These are phyloP conservation scores for Jaltomata sinuosa DNA, from an alignment of 257 asterid genomes.

Conservation along the genomic window DNA sequence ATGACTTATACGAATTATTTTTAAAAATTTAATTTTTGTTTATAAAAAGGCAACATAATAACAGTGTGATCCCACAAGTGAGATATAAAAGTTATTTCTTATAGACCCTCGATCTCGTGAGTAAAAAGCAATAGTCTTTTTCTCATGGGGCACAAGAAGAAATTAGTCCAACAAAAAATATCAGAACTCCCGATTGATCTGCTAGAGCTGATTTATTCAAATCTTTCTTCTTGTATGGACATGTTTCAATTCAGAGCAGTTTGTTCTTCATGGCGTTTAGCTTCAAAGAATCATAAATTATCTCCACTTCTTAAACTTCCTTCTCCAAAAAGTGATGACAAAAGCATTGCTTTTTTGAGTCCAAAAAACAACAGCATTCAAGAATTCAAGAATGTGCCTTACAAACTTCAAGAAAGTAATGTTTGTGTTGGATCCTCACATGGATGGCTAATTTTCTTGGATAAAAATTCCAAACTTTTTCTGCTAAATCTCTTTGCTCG, in stretches of 20 bases:
- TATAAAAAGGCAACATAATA: too few relatives aligned
- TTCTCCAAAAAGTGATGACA: not conserved
- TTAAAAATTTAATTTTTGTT: too few relatives aligned
- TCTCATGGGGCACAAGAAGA: not conserved
- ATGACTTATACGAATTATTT: too few relatives aligned
- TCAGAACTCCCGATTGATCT: not conserved
- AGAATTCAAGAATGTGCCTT: not conserved
- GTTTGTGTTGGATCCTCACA: slow-evolving; percentile 5
- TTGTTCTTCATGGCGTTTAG: not conserved
- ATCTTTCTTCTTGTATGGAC: not conserved
- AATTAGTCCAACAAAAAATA: not conserved
- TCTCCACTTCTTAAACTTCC: not conserved
- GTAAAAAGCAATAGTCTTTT: too few relatives aligned
- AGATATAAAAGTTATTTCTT: too few relatives aligned
- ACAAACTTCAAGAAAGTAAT: not conserved
- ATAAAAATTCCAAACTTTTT: not conserved
- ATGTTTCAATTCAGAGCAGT: not conserved
- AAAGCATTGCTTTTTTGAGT: not conserved
- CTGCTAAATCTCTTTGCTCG: not conserved
- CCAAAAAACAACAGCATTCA: not conserved
- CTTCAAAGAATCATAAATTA: not conserved
- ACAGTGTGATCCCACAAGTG: too few relatives aligned
- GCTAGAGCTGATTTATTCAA: not conserved
- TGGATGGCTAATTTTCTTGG: slow-evolving; percentile 4
- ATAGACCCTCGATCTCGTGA: too few relatives aligned